Evolutionary conservation across 768 basidiomycete species (phyloP), one percentile per base, ranked within the genome.

Genomic region (Agaricus sinodeliciosus): DNA sequence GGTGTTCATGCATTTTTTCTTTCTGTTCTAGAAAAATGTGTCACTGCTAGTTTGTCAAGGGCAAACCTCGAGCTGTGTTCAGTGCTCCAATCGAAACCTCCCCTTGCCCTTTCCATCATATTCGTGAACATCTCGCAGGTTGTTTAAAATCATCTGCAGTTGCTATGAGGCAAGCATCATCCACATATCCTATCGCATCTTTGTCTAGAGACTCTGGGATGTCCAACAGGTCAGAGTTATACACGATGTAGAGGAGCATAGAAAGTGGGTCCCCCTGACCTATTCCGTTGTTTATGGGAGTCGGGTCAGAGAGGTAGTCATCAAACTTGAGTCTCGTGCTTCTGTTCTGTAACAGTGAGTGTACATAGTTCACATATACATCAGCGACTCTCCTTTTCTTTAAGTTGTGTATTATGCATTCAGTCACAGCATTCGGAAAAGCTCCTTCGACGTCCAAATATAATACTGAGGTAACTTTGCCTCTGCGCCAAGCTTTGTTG

Each of bases 371-470:
- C 0, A 66, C 53, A 43, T 35, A 35, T 9, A 15, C 34, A 9
- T 9, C 2, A 9, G 13, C 9, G 2, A 70, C 57, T 1, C 67
- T 27, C 3, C 58, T 27, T 48, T 55, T 58, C 7, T 57, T 48
- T 57, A 73, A 55, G 54, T 69, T 66, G 48, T 70, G 66, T 7
- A 66, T 31, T 0, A 74, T 63, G 0, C 57, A 31, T 2, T 62
- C 63, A 0, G 55, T 60, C 9, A 63, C 63, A 0, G 63, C 65
- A 48, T 66, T 73, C 0, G 70, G 73, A 53, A 74, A 76, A 1
- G 71, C 72, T 0, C 65, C 72, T 55, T 72, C 61, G 0, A 76
- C 65, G 51, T 76, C 72, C 0, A 74, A 62, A 57, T 68, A 74
- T 0, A 74, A 64, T 0, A 63, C 61, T 2, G 62, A 63, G 0